phyloP scores from a whole-genome alignment of 352 stramenopile species.

The Pythium brachiatum region DNA sequence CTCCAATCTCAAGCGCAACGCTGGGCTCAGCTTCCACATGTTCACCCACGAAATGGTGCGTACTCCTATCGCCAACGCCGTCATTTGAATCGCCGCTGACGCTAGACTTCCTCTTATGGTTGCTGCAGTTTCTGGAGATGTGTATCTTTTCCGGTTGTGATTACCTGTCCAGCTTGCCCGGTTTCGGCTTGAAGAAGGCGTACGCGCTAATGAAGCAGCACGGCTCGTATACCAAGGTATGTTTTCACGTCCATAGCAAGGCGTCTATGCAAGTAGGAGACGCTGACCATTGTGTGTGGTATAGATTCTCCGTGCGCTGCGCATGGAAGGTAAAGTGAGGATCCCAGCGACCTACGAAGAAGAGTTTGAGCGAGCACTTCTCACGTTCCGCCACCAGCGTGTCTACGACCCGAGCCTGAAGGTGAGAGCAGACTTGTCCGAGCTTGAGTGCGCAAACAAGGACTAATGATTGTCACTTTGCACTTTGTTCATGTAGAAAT shows the following conservation, averaged over 20 bases:
- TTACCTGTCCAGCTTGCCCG: slow-evolving; percentile 78
- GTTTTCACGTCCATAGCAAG: no score
- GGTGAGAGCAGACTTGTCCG: slow-evolving; percentile 36
- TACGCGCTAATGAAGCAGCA: slow-evolving; percentile 74
- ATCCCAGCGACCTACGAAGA: slow-evolving; percentile 43
- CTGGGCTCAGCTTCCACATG: slow-evolving; percentile 73
- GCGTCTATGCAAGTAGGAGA: no score
- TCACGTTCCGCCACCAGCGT: slow-evolving; percentile 87
- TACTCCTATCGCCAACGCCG: not conserved
- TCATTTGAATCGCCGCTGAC: not conserved
- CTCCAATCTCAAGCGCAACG: slow-evolving; percentile 84
- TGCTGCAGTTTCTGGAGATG: slow-evolving; percentile 82
- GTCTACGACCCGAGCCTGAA: slow-evolving; percentile 76
- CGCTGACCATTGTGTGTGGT: not conserved
- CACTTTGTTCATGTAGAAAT: slow-evolving; percentile 38
- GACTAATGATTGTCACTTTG: no score
- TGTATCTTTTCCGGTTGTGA: slow-evolving; percentile 92
- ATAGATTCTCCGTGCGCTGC: slow-evolving; percentile 47
- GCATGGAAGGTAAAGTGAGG: slow-evolving; percentile 25
- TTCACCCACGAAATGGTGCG: slow-evolving; percentile 85
- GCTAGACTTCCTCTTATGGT: not conserved
- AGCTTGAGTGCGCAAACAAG: no score
- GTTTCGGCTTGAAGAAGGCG: slow-evolving; percentile 82
- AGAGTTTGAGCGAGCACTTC: slow-evolving; percentile 62
- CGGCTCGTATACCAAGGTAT: slow-evolving; percentile 59